Evolutionary conservation across 169 alveolate genomes (phyloP).

Genomic region (Amoebophrya sp.): DNA sequence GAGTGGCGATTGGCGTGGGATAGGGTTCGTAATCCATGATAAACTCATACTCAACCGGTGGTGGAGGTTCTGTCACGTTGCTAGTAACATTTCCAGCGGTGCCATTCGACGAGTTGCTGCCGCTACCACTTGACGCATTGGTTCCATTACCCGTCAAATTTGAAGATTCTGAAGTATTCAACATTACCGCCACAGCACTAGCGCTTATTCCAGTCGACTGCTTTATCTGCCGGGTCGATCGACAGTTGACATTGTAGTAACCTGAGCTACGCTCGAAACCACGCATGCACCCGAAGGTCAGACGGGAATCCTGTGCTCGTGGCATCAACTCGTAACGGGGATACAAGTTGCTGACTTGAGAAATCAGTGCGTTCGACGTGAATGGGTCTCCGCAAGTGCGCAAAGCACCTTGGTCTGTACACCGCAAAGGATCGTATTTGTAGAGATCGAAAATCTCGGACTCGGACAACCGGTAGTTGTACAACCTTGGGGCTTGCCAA

Average conservation of each 20-base stretch:
- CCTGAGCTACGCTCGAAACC: background rate
- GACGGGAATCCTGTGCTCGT: background rate
- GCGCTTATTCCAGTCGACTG: too few species aligned
- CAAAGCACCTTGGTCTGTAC: background rate
- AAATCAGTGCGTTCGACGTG: background rate
- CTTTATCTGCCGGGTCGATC: too few species aligned
- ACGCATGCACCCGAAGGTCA: background rate
- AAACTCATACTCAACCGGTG: too few species aligned
- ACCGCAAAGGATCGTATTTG: background rate
- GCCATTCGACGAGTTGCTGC: background rate
- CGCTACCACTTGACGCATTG: too few species aligned
- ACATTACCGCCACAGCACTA: too few species aligned
- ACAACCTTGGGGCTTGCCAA: background rate
- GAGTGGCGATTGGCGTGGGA: too few species aligned
- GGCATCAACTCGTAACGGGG: background rate
- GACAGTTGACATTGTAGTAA: background rate
- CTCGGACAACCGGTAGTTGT: background rate
- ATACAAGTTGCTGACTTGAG: background rate
- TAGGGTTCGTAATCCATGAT: too few species aligned
- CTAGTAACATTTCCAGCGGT: background rate
- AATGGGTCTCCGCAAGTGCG: background rate
- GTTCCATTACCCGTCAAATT: too few species aligned
- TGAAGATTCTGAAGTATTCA: too few species aligned
- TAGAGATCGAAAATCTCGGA: background rate
- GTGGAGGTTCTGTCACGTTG: too few species aligned